These are phyloP conservation scores for Sporothrix luriei DNA, from an alignment of 2,329 filamentous ascomycete species.

Conservation along the genomic window DNA sequence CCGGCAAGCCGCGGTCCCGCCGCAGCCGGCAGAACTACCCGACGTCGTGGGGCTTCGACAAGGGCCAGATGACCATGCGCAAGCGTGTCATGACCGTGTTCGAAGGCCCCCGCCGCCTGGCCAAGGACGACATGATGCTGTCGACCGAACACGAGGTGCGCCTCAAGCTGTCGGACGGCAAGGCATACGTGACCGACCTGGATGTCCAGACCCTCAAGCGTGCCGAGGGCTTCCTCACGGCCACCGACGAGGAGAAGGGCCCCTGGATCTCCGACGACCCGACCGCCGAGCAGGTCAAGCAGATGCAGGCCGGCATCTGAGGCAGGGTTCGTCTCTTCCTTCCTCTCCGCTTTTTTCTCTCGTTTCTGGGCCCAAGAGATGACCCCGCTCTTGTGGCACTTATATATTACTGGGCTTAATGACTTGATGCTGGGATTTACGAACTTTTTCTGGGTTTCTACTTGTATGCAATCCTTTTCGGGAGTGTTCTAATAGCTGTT, in stretches of 20 bases:
- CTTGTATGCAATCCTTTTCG: background rate
- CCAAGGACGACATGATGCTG: conserved; percentile 99
- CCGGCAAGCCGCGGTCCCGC: conserved; percentile 65
- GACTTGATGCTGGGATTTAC: conserved; percentile 28
- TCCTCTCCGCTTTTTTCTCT: background rate
- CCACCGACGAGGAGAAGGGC: conserved; percentile 85
- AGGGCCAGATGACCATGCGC: conserved; percentile 96
- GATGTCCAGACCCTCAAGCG: conserved; percentile 88
- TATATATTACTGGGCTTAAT: conserved; percentile 30
- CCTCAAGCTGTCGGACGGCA: conserved; percentile 72
- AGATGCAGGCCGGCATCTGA: conserved; percentile 47
- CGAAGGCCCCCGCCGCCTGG: conserved; percentile 81
- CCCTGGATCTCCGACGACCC: conserved; percentile 77
- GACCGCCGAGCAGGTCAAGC: conserved; percentile 61
- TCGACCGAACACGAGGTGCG: conserved; percentile 93
- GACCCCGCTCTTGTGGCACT: conserved; percentile 17
- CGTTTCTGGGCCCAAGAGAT: background rate
- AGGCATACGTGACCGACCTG: conserved; percentile 86
- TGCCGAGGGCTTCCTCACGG: conserved; percentile 78
- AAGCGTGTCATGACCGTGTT: conserved; percentile 94
- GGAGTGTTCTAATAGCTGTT: conserved; percentile 26
- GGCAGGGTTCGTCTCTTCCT: background rate
- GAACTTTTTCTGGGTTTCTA: conserved; percentile 4
- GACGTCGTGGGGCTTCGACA: conserved; percentile 87
- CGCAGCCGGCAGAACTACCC: conserved; percentile 95